Evolutionary conservation across 805 yeast genomes (phyloP), one percentile per base, ranked within the genome.

Genomic region (Nematodospora valgi): DNA sequence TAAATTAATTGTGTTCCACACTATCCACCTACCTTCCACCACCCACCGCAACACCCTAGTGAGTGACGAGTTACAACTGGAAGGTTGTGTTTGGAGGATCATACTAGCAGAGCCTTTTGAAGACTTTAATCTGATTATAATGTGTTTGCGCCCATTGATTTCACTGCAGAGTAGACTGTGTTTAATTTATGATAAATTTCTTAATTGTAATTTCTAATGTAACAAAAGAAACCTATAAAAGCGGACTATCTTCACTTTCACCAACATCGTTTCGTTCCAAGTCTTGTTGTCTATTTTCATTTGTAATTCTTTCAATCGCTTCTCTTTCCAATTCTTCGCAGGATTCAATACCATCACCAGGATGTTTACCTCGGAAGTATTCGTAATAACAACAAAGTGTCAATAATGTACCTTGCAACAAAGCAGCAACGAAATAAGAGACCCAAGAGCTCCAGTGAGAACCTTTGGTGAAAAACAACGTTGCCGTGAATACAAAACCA

Each of bases 361-460:
- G 4, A 4, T 13, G 7, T 20, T 14, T 21, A 24, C 46, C 45
- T 34, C 43, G 45, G 35, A 59, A 52, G 43, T 58, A 58, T 38
- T 58, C 62, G 41, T 62, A 64, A 48, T 63, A 85, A 5, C 82
- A 45, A 41, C 94, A 84, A 75, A 87, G 66, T 1, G 57, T 16
- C 33, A 86, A 61, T 37, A 86, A 59, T 0, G 74, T 46, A 6
- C 82, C 75, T 58, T 86, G 96, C 13, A 83, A 54, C 4, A 59
- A 41, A 0, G 91, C 89, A 0, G 94, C 88, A 1, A 80, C 70
- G 29, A 84, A 68, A 48, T 80, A 83, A 7, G 94, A 86, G 25
- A 86, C 51, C 94, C 95, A 86, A 9, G 88, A 77, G 46, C 91
- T 81, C 95, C 95, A 86, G 42, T 76, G 76, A 1, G 91, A 76